A percentile compares a stretch with the other conserved stretches of the same genome.
These are phyloP conservation scores for Berberis vulgaris DNA, from an alignment of 164 flowering plant species.

Conservation along the genomic window DNA sequence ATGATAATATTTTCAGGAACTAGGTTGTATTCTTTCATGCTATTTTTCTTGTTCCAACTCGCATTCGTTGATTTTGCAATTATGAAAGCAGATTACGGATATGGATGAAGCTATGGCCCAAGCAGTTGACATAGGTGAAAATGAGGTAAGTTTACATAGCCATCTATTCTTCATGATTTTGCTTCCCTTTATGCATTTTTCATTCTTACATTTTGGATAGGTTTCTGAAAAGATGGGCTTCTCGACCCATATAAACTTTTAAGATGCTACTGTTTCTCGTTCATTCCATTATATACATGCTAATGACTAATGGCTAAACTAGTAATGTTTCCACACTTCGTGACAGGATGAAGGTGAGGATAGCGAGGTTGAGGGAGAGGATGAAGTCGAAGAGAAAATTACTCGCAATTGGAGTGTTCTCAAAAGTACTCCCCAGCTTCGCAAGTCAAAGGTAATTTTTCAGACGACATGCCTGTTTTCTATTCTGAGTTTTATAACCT, in stretches of 20 bases:
- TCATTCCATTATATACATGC: no score
- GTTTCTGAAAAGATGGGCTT: no score
- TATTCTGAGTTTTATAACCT: no score
- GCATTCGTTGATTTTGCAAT: neutral
- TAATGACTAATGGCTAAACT: neutral
- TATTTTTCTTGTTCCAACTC: no score
- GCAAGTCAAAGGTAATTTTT: constrained; percentile 60
- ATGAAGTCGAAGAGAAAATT: constrained; percentile 55
- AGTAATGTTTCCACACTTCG: constrained; percentile 1
- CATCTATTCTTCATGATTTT: neutral
- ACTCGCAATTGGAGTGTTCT: constrained; percentile 85
- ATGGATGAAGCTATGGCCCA: constrained; percentile 94
- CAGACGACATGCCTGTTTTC: no score
- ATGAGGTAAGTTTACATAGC: constrained; percentile 49
- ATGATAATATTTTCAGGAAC: no score
- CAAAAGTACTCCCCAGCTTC: constrained; percentile 60
- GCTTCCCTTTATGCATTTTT: no score
- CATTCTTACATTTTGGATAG: no score
- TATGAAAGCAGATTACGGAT: constrained; percentile 44
- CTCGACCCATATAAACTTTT: no score
- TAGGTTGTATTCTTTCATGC: no score
- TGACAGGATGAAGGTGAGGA: constrained; percentile 52
- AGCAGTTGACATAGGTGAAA: constrained; percentile 97
- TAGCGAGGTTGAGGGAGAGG: constrained; percentile 46
- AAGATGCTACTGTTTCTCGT: no score